A percentile compares a stretch with the other conserved stretches of the same genome.
Evolutionary conservation across 2,329 filamentous ascomycete species (phyloP).

Genomic region (Blastomyces percursus): DNA sequence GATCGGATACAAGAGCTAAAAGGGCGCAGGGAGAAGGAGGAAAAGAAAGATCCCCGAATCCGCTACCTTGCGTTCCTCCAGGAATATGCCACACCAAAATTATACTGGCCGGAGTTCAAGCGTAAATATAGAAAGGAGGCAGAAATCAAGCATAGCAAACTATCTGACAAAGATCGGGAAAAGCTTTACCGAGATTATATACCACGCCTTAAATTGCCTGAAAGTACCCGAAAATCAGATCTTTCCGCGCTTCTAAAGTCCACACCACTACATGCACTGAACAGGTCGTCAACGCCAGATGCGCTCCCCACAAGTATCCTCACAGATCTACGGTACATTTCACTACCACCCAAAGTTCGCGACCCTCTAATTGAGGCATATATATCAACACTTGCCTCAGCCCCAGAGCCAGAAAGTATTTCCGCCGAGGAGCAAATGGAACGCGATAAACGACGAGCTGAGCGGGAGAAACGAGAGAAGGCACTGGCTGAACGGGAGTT

Average conservation of each 20-base stretch:
- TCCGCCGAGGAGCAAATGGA: constrained; percentile 29
- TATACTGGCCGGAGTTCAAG: constrained; percentile 97
- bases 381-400: constrained; percentile 32
- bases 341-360: constrained; percentile 29
- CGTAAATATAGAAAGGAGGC: constrained; percentile 76
- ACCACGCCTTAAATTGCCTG: constrained; percentile 35
- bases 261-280: constrained; percentile 29
- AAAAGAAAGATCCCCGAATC: constrained; percentile 72
- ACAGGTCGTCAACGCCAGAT: constrained; percentile 30
- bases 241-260: constrained; percentile 36
- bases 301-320: constrained; percentile 32
- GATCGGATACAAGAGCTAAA: constrained; percentile 63
- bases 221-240: constrained; percentile 37
- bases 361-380: constrained; percentile 34
- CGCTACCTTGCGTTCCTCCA: constrained; percentile 74
- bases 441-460: constrained; percentile 27
- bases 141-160: constrained; percentile 49
- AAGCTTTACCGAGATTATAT: constrained; percentile 40
- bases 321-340: constrained; percentile 36
- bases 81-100: constrained; percentile 70
- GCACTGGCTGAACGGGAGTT: constrained; percentile 35
- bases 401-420: constrained; percentile 27
- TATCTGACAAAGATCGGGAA: constrained; percentile 40
- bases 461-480: constrained; percentile 35
- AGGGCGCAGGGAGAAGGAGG: constrained; percentile 60